Evolutionary conservation across 2,329 filamentous ascomycete genomes (phyloP).

Genomic region (Neonectria neomacrospora): DNA sequence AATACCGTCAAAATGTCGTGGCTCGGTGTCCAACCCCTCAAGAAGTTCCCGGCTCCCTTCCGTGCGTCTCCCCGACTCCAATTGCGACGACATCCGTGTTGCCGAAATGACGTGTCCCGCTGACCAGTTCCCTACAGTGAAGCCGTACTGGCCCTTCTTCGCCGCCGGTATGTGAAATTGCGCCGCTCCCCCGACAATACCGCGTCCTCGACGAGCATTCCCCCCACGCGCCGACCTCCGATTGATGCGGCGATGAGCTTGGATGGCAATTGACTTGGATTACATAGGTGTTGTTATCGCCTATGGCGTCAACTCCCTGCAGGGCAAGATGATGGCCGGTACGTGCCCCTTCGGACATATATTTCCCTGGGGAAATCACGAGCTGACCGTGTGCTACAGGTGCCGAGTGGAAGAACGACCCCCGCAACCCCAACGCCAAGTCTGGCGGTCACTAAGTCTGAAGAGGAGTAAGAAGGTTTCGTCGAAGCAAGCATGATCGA

Average conservation of each 20-base stretch:
- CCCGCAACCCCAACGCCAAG: slow-evolving; percentile 79
- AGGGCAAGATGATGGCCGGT: slow-evolving; percentile 83
- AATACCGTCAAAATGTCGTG: slow-evolving; percentile 74
- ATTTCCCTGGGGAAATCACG: not conserved
- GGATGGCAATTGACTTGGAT: slow-evolving; percentile 42
- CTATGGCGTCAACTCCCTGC: slow-evolving; percentile 90
- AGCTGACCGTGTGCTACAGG: slow-evolving; percentile 62
- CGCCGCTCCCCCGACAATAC: slow-evolving; percentile 29
- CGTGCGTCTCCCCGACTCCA: slow-evolving; percentile 66
- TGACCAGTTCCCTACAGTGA: slow-evolving; percentile 66
- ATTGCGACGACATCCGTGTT: slow-evolving; percentile 45
- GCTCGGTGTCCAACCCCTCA: slow-evolving; percentile 72
- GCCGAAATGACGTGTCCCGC: slow-evolving; percentile 41
- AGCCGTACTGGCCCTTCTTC: slow-evolving; percentile 94
- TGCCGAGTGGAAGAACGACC: slow-evolving; percentile 97
- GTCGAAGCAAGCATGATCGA: slow-evolving; percentile 43
- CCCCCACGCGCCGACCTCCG: slow-evolving; percentile 23
- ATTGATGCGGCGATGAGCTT: slow-evolving; percentile 37
- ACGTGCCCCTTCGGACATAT: slow-evolving; percentile 43
- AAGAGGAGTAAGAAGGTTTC: slow-evolving; percentile 37
- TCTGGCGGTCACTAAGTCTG: slow-evolving; percentile 57
- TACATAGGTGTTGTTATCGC: slow-evolving; percentile 80
- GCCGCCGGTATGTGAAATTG: slow-evolving; percentile 79
- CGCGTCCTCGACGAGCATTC: slow-evolving; percentile 19
- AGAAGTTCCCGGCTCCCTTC: slow-evolving; percentile 84